Percentiles rank a stretch among this genome's conserved stretches.
Evolutionary conservation across 148 eudicot species (phyloP).

Genomic region (Fallopia convolvulus): DNA sequence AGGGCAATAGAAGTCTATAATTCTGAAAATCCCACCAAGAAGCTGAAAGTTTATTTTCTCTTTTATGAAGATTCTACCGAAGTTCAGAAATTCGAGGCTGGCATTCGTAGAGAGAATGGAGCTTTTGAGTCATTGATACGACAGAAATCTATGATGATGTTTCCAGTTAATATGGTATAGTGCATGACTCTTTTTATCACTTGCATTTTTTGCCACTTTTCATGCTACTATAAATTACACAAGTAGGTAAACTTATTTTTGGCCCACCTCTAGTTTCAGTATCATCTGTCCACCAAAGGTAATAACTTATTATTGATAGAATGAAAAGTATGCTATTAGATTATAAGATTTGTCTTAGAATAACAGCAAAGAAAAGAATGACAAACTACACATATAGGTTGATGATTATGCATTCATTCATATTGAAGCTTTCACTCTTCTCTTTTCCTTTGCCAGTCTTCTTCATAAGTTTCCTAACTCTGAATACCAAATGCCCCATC

Average conservation of each 20-base stretch:
- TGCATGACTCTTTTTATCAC: background rate
- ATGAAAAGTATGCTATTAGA: background rate
- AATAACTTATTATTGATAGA: background rate
- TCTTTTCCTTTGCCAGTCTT: background rate
- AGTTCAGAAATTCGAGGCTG: constrained; percentile 92
- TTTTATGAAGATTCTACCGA: constrained; percentile 95
- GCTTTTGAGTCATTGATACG: constrained; percentile 96
- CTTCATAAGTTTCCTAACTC: background rate
- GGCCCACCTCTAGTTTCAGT: background rate
- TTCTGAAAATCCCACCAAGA: constrained; percentile 76
- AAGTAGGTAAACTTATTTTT: background rate
- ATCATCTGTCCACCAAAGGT: background rate
- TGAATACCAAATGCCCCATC: background rate
- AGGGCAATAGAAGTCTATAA: constrained; percentile 88
- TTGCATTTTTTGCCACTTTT: background rate
- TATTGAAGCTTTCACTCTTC: background rate
- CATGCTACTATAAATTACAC: background rate
- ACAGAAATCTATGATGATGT: constrained; percentile 95
- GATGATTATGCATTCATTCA: background rate
- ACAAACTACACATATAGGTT: background rate
- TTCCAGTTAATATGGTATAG: constrained; percentile 75
- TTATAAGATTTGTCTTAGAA: background rate
- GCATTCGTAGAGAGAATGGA: constrained; percentile 86
- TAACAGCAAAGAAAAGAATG: background rate
- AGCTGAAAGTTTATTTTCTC: constrained; percentile 83